Base-by-base conservation (phyloP, 306 rosid genomes). In the Cucurbita pepo region DNA sequence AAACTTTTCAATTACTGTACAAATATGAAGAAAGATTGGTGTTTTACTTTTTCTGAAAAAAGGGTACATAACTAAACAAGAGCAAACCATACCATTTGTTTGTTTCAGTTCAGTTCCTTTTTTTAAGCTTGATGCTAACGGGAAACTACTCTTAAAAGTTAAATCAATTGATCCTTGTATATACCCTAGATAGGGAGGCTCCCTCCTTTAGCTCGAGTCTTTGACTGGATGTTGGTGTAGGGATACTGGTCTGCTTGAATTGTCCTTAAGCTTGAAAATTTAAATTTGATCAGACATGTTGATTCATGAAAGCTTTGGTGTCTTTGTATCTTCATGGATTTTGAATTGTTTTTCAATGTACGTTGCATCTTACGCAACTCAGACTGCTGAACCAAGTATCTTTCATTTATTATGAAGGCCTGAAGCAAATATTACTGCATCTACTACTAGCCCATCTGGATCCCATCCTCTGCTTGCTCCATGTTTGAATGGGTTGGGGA, bases 401-500 rank as follows among this genome's bases (percentile, higher is more conserved):
- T 70, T 66, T 71, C 9, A 62, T 83, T 71, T 80, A 22, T 73
- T 43, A 38, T 76, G 85, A 74, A 95, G 97, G 77, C 79, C 89
- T 74, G 95, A 84, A 88, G 87, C 67, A 51, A 83, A 77, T 76
- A 40, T 67, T 25, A 73, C 74, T 63, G 55, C 47, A 72, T 65
- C 80, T 70, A 78, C 84, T 11, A 76, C 79, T 80, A 67, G 71
- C 36, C 6, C 81, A 62, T 78, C 77, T 78, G 89, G 75, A 41
- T 65, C 89, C 75, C 89, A 88, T 77, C 93, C 91, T 25, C 78
- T 95, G 76, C 96, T 95, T 70, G 86, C 85, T 80, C 90, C 96
- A 6, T 95, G 95, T 79, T 88, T 95, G 73, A 84, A 86, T 82
- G 99, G 99, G 74, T 87, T 95, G 62, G 99, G 89, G 64, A 95